Evolutionary conservation across 257 asterid genomes (phyloP), one percentile per base, ranked within the genome.

Genomic region (Gentiana macrophylla): DNA sequence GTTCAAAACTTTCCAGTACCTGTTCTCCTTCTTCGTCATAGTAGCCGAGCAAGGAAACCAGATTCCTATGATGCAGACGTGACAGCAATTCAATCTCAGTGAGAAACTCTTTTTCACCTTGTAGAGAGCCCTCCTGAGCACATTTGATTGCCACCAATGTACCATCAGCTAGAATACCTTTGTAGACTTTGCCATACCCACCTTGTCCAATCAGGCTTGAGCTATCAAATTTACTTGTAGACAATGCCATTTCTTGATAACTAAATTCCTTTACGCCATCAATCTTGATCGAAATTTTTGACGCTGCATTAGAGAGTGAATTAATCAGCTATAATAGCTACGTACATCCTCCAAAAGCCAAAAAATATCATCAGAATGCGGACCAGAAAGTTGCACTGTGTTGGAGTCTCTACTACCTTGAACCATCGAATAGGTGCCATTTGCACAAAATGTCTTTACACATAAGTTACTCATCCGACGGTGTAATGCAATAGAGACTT

Each of bases 11-110:
- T 34, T 33, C 2, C 8, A 4, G 59, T 80, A 92, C 99, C 94
- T 92, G 99, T 75, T 88, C 99, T n/a, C 84, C 94, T 72, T 88
- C 91, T 70, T 88, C 95, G 47, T 86, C 99, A 61, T 89, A 92
- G 62, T 85, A 92, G 50, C 99, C 99, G 44, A 79, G 15, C 79
- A 92, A 76, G 32, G 97, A 79, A 35, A 92, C 92, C 36, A 92
- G 77, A 79, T 92, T 92, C 62, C 97, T 65, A 46, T 92, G 99
- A 74, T 92, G 99, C 72, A 86, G 50, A 77, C 99, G 84, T 12
- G 99, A 92, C 60, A 92, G 64, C 6, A 88, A 73, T 70, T 92
- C 85, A 51, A 92, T 84, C 70, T 92, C 99, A 1, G 95, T 92
- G 57, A 92, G 95, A 63, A 92, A 92, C 82, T 92, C 97, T 73